Percentiles rank a stretch among this genome's conserved stretches.
phyloP scores from a whole-genome alignment of 2,329 filamentous ascomycete genomes.

The Rhynchosporium agropyri region DNA sequence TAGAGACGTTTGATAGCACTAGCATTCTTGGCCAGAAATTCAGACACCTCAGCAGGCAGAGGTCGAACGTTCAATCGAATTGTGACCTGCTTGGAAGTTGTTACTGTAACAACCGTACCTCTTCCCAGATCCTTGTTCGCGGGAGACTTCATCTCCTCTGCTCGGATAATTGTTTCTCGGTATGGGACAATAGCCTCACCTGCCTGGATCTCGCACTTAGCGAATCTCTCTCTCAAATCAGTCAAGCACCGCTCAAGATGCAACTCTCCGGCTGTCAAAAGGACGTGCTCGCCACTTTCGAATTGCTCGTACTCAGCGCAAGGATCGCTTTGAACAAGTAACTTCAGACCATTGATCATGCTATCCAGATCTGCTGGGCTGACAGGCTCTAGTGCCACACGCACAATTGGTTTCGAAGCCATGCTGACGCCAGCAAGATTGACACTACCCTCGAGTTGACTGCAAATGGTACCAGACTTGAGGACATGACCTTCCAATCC shows the following conservation, averaged over 20 bases:
- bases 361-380: constrained; percentile 91
- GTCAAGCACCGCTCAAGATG: constrained; percentile 94
- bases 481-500: constrained; percentile 92
- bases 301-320: constrained; percentile 96
- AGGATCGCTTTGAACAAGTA: constrained; percentile 92
- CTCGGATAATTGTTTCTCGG: constrained; percentile 84
- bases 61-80: constrained; percentile 78
- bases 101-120: constrained; percentile 74
- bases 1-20: constrained; percentile 80
- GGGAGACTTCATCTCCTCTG: constrained; percentile 88
- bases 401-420: constrained; percentile 86
- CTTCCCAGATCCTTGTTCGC: constrained; percentile 84
- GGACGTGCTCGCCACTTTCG: constrained; percentile 89
- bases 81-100: constrained; percentile 83
- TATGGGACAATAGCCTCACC: constrained; percentile 96
- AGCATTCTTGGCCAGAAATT: constrained; percentile 81
- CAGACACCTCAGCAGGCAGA: constrained; percentile 75
- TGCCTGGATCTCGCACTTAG: constrained; percentile 90
- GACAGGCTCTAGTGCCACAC: constrained; percentile 90
- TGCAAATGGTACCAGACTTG: constrained; percentile 93
- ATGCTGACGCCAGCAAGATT: constrained; percentile 87
- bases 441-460: constrained; percentile 79
- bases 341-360: constrained; percentile 84
- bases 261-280: constrained; percentile 89
- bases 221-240: constrained; percentile 89